Evolutionary conservation across 106 monocot genomes (phyloP), one percentile per base, ranked within the genome.

Genomic region (Apostasia ramifera): DNA sequence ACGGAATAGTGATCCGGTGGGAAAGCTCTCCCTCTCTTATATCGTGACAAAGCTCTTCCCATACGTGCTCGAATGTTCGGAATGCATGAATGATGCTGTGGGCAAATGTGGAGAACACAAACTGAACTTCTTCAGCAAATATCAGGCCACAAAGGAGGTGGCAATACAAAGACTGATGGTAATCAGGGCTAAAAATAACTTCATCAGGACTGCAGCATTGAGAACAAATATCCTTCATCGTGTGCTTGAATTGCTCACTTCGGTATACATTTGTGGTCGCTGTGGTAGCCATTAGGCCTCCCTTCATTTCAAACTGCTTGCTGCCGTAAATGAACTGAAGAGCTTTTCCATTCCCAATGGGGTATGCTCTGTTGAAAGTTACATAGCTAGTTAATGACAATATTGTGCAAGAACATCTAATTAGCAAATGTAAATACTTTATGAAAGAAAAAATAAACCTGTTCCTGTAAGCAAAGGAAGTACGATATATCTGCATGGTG

Each of bases 1-100:
- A 59, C 11, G 84, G 84, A 55, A 70, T 64, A 8, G 89, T 92
- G 55, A 97, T 75, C 67, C 82, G 74, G 66, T 70, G 71, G 4
- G 95, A 97, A 52, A 97, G 84, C 47, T 83, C 89, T 51, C 95
- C 95, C 14, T 68, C 74, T 54, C 82, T 78, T 53, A 97, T 89
- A 76, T 97, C 89, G 2, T 37, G 45, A 67, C 86, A 89, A 1
- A 97, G 74, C n/a, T 97, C 86, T 63, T 86, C 86, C 91, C 91
- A 97, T 0, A 86, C 74, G 2, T 70, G 75, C 73, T 97, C 95
- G 14, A 97, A 97, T 8, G 89, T 89, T 57, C 88, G 81, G 75
- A 97, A 97, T 13, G 95, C 89, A 45, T 82, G 80, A 40, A 97
- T 92, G 3, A 92, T 81, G 82, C 92, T 89, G 72, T 97, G 89